A percentile compares a stretch with the other conserved stretches of the same genome.
Conservation (phyloP, 2,329 filamentous ascomycete species). For the Ophiocordyceps unilateralis region DNA sequence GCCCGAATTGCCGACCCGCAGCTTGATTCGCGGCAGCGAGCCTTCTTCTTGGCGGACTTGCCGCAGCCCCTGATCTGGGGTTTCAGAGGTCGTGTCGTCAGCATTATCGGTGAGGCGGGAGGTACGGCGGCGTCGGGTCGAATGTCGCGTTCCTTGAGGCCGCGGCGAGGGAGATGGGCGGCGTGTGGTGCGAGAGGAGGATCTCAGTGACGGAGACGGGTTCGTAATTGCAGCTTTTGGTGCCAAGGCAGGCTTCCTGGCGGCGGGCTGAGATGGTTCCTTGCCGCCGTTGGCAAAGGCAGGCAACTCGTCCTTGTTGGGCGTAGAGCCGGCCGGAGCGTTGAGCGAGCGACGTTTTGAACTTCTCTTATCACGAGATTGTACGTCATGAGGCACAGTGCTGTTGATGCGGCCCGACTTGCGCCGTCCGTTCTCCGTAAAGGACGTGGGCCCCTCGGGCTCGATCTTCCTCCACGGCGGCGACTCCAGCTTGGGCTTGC, state of each 20-base stretch:
- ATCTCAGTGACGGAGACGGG: constrained; percentile 10
- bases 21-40: constrained; percentile 27
- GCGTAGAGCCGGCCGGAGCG: constrained; percentile 16
- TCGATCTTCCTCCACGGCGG: constrained; percentile 85
- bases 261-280: constrained; percentile 9
- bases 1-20: constrained; percentile 22
- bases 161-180: constrained; percentile 24
- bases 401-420: constrained; percentile 51
- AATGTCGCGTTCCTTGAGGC: constrained; percentile 19
- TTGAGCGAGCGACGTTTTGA: constrained; percentile 26
- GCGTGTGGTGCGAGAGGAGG: constrained; percentile 16
- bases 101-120: constrained; percentile 19
- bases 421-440: constrained; percentile 54
- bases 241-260: constrained; percentile 10
- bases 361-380: constrained; percentile 31
- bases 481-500: constrained; percentile 40
- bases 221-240: constrained; percentile 15
- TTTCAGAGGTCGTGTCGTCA: constrained; percentile 4
- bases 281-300: constrained; percentile 12
- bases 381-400: constrained; percentile 32
- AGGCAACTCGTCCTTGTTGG: constrained; percentile 10
- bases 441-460: constrained; percentile 76
- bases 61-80: constrained; percentile 3
- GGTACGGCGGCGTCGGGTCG: constrained; percentile 24
- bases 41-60: constrained; percentile 6